A percentile compares a stretch with the other conserved stretches of the same genome.
Evolutionary conservation across 176 grass and related monocot species (phyloP).

Genomic region (Saccharum spontaneum): DNA sequence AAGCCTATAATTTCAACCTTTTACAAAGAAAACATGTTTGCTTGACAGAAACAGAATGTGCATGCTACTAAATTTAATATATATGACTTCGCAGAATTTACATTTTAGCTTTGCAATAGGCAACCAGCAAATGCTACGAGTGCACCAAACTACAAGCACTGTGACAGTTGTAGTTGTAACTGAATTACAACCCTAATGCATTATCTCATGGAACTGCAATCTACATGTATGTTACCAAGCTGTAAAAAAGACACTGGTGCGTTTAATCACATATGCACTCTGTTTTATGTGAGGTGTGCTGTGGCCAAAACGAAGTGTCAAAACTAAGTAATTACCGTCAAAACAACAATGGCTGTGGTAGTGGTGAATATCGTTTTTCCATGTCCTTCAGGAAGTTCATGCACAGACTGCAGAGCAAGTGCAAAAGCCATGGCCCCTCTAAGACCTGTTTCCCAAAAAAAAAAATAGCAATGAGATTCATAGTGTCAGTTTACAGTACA

Average conservation of each 20-base stretch:
- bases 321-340: constrained; percentile 67
- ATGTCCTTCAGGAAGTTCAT: constrained; percentile 97
- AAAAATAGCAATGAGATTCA: constrained; percentile 30
- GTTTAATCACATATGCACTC: background rate
- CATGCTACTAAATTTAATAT: background rate
- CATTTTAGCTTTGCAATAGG: background rate
- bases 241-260: background rate
- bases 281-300: background rate
- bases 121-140: background rate
- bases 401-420: constrained; percentile 95
- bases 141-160: background rate
- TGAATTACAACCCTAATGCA: background rate
- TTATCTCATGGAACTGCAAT: background rate
- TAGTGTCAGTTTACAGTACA: background rate
- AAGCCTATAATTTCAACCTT: background rate
- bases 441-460: constrained; percentile 63
- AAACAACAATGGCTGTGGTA: constrained; percentile 94
- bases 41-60: background rate
- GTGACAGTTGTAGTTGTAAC: background rate
- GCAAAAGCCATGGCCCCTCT: constrained; percentile 99
- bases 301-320: constrained; percentile 1
- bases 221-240: background rate
- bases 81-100: background rate
- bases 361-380: constrained; percentile 92
- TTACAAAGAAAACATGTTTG: background rate